Percentiles rank a stretch among this genome's conserved stretches.
Evolutionary conservation across 148 eudicot genomes (phyloP).

Genomic region (Rhododendron ferrugineum): DNA sequence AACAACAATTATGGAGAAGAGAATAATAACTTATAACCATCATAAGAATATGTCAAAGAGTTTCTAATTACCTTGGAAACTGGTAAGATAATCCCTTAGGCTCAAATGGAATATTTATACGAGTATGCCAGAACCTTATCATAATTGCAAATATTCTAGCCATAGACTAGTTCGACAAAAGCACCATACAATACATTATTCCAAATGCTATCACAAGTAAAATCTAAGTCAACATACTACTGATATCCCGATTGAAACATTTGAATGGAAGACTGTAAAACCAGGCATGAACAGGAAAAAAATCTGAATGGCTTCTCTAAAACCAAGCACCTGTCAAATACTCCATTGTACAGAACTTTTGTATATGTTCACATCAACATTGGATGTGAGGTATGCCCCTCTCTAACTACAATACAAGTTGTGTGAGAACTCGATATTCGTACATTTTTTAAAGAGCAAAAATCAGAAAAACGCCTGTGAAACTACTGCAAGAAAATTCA

Average conservation of each 20-base stretch:
- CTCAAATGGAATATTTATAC: neutral
- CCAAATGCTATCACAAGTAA: neutral
- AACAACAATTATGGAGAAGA: neutral
- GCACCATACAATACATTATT: neutral
- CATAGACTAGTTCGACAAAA: constrained; percentile 4
- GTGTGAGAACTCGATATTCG: constrained; percentile 17
- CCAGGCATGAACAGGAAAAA: constrained; percentile 1
- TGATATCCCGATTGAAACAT: neutral
- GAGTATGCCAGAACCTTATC: neutral
- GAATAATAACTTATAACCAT: neutral
- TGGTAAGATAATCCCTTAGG: neutral
- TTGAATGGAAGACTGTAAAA: neutral
- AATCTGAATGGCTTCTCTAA: neutral
- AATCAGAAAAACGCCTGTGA: constrained; percentile 2
- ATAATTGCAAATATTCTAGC: neutral
- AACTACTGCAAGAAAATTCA: constrained; percentile 16
- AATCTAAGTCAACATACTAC: neutral
- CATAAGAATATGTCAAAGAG: neutral
- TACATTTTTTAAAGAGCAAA: neutral
- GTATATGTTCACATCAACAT: constrained; percentile 25
- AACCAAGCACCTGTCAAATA: constrained; percentile 8
- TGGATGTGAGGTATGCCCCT: constrained; percentile 19
- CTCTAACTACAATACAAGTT: constrained; percentile 14
- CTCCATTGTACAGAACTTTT: constrained; percentile 15
- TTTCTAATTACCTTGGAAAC: neutral